Base-by-base conservation (phyloP, 1,284 basidiomycete genomes). In the Tilletiopsis washingtonensis region DNA sequence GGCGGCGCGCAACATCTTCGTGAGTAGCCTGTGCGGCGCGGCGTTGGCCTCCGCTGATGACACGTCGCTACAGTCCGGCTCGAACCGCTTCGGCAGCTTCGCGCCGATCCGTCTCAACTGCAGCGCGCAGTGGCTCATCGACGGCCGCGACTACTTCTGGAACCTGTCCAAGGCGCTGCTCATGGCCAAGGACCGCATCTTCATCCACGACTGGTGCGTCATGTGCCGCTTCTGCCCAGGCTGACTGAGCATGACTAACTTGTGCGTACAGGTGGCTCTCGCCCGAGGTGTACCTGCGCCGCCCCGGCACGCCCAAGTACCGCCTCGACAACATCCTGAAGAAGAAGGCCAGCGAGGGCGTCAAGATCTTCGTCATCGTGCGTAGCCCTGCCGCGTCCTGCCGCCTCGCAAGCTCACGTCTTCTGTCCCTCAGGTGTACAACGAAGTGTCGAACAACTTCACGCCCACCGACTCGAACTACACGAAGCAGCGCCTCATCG, bases 51-150 rank as follows among this genome's bases (percentile, higher is more conserved):
- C 72, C 62, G 67, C 21, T 67, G n/a, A n/a, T n/a, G n/a, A n/a
- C n/a, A n/a, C n/a, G n/a, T n/a, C n/a, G n/a, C n/a, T n/a, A n/a
- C n/a, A n/a, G n/a, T 64, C 49, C 26, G 32, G 40, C 23, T 39
- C 43, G 17, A 51, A 51, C 25, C 78, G 91, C 21, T 97, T 96
- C 72, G 88, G 85, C 56, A 93, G 88, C 61, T 98, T 94, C 75
- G 86, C 93, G 2, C 94, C 94, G 0, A 86, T 96, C 52, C 81
- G 93, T 15, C 75, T 88, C 64, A 91, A 97, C 66, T 91, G 91
- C 2, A 85, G 88, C 32, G 88, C 91, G 0, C 93, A 97, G 67
- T 98, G 94, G 94, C 82, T 98, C 3, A 91, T 97, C n/a, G 94
- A 99, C 75, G 94, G 93, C n/a, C 61, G 70, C 23, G 70, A 73